These are phyloP conservation scores for Cyberlindnera galapagoensis DNA, from an alignment of 805 yeast species.

Conservation along the genomic window DNA sequence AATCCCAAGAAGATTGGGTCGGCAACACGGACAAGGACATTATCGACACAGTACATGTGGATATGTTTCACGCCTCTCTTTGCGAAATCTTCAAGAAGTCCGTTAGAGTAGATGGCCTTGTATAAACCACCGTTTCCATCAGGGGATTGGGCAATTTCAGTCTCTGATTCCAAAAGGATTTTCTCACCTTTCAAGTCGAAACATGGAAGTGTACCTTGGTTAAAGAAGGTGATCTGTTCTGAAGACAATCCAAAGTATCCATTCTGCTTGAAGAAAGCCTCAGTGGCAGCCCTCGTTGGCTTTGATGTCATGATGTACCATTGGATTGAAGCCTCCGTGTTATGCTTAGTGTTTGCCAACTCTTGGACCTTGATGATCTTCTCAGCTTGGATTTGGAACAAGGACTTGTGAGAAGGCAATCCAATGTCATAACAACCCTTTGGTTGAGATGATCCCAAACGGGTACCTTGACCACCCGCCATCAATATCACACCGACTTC, in stretches of 20 bases:
- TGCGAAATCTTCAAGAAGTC: constrained; percentile 61
- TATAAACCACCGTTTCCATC: constrained; percentile 98
- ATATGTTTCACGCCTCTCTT: constrained; percentile 73
- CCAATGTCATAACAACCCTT: constrained; percentile 91
- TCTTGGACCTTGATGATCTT: constrained; percentile 59
- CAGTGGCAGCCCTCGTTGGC: constrained; percentile 76
- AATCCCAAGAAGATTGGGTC: constrained; percentile 86
- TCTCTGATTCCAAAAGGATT: constrained; percentile 53
- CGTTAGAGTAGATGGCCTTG: constrained; percentile 64
- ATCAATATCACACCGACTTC: constrained; percentile 85
- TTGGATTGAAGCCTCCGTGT: constrained; percentile 38
- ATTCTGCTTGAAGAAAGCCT: constrained; percentile 55
- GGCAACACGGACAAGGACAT: constrained; percentile 83
- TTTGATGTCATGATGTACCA: constrained; percentile 96
- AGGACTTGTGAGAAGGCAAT: constrained; percentile 74
- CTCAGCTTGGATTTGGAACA: constrained; percentile 93
- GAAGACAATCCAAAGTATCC: constrained; percentile 63
- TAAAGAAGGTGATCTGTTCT: constrained; percentile 67
- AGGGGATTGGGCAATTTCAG: constrained; percentile 73
- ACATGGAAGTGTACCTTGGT: constrained; percentile 95
- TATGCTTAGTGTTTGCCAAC: constrained; percentile 35
- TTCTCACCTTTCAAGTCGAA: constrained; percentile 62
- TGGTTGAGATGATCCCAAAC: constrained; percentile 85
- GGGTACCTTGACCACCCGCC: constrained; percentile 99
- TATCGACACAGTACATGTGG: constrained; percentile 97